A percentile compares a stretch with the other conserved stretches of the same genome.
Conservation (phyloP, 164 flowering plant genomes). For the Vitis labrusca region DNA sequence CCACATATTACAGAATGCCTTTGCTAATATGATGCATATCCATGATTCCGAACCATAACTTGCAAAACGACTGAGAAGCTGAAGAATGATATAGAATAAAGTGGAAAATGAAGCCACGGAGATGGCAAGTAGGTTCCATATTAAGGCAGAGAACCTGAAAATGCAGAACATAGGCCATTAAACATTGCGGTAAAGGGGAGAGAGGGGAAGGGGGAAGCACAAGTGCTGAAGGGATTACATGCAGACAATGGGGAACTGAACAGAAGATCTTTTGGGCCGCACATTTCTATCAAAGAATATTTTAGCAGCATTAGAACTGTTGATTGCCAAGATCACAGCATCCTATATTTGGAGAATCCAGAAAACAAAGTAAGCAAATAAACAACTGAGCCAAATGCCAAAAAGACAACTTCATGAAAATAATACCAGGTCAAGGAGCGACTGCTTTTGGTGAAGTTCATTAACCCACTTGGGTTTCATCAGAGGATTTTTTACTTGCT, state of each 20-base stretch:
- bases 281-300: constrained; percentile 29
- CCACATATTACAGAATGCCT: constrained; percentile 44
- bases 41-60: constrained; percentile 33
- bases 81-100: constrained; percentile 59
- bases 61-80: constrained; percentile 37
- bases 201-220: background rate
- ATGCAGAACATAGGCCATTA: constrained; percentile 19
- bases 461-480: constrained; percentile 83
- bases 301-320: constrained; percentile 64
- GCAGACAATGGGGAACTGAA: constrained; percentile 11
- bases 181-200: background rate
- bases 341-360: constrained; percentile 40
- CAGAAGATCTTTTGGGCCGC: constrained; percentile 16
- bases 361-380: background rate
- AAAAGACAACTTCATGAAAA: background rate
- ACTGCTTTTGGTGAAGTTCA: constrained; percentile 50
- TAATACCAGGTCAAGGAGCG: constrained; percentile 67
- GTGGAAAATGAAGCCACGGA: constrained; percentile 58
- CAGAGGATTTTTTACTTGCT: constrained; percentile 24
- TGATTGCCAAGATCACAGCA: constrained; percentile 64
- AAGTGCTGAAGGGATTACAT: constrained; percentile 29
- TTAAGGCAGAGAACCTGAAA: constrained; percentile 50
- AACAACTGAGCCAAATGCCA: background rate
- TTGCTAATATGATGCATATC: constrained; percentile 23
- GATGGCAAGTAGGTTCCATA: constrained; percentile 43